phyloP scores from a whole-genome alignment of 257 asterid species.

The Dorcoceras hygrometricum region DNA sequence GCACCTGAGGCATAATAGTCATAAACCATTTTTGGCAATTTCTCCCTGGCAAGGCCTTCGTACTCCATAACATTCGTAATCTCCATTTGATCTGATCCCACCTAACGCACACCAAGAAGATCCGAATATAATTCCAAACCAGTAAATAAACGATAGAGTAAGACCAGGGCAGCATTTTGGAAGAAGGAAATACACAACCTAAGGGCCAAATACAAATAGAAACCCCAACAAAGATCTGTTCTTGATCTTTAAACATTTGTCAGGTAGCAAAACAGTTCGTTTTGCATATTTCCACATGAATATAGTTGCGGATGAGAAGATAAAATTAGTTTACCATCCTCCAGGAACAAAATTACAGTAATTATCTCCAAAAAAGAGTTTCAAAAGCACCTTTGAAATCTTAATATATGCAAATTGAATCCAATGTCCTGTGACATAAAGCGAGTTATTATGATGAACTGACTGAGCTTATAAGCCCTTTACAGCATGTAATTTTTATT shows the following conservation, averaged over 20 bases:
- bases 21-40: slow-evolving; percentile 62
- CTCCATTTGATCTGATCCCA: slow-evolving; percentile 37
- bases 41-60: slow-evolving; percentile 53
- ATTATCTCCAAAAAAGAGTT: background rate
- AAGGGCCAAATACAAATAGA: background rate
- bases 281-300: background rate
- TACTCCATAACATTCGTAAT: slow-evolving; percentile 66
- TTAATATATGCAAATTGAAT: too few relatives aligned
- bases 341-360: background rate
- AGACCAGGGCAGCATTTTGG: too few relatives aligned
- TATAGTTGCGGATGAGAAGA: background rate
- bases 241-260: background rate
- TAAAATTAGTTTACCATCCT: background rate
- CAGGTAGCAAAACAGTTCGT: background rate
- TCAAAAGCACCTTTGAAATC: background rate
- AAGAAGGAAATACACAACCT: too few relatives aligned
- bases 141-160: background rate
- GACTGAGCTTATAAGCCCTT: too few relatives aligned
- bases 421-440: background rate
- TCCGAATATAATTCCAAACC: slow-evolving; percentile 16
- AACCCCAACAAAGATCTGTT: background rate
- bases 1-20: slow-evolving; percentile 75
- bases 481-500: background rate
- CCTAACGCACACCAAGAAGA: background rate
- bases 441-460: too few relatives aligned